Base-by-base conservation (phyloP, 192 early-diverging fungal genomes). In the Dispira simplex region DNA sequence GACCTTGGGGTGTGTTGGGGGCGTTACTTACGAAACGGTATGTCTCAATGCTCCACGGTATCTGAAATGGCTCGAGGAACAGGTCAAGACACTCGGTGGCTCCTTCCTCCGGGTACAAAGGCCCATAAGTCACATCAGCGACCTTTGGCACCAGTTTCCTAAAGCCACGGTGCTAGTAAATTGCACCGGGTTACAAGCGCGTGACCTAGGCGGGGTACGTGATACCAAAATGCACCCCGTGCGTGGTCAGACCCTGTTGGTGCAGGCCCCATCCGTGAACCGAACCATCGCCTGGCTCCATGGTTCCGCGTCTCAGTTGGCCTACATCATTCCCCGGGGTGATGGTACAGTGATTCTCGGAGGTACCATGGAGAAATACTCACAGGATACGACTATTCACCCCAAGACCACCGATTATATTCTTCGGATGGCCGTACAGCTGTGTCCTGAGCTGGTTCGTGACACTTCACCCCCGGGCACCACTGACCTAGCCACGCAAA, bases 311-410 rank as follows among this genome's bases (percentile, higher is more conserved):
- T 39, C 32, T 6, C 32, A 39, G 32, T 1, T 39, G 32, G 32
- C 32, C 46, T 94, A 94, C 71, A 79, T 92, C n/a, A 94, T 94
- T 62, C 92, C 90, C 4, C 77, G 90, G 14, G 77, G 78, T 14
- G 80, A 88, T 66, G 89, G 87, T 12, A 78, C 79, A 45, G 88
- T 90, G 39, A 73, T 91, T 46, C 65, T 92, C 0, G 91, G 90
- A 26, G 87, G 88, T 10, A 88, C 89, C 3, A 39, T 39, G 32
- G 32, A 39, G 32, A 39, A 39, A 39, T 39, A 39, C 32, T 39
- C 32, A 6, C 3, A 39, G 32, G 32, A 39, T 39, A 39, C 32
- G 3, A 39, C 53, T 2, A 28, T 71, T 25, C 67, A 74, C 39
- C 59, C 68, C 20, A 60, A 63, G 9, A 78, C 73, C 2, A 70